These are phyloP conservation scores for Colletotrichum musicola DNA, from an alignment of 2,329 filamentous ascomycete species.

Conservation along the genomic window DNA sequence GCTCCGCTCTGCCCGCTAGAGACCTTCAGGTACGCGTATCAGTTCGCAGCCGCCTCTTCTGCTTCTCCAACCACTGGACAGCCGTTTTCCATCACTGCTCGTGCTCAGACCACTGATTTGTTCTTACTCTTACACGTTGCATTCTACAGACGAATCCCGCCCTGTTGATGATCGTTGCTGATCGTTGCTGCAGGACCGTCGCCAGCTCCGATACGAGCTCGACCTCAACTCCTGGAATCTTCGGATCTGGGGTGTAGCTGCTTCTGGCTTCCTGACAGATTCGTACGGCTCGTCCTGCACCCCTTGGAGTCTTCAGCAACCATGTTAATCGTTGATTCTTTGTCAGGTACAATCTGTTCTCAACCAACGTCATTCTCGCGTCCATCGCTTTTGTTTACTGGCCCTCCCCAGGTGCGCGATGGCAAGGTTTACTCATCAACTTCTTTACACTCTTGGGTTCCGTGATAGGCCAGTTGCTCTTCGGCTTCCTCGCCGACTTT, in stretches of 20 bases:
- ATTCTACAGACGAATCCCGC: neutral
- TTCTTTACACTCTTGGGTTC: slow-evolving; percentile 66
- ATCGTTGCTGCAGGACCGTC: slow-evolving; percentile 57
- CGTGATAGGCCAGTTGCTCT: slow-evolving; percentile 64
- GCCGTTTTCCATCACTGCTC: too few species aligned
- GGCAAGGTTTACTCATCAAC: slow-evolving; percentile 63
- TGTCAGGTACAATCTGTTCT: slow-evolving; percentile 65
- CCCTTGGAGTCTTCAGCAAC: too few species aligned
- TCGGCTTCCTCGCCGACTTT: slow-evolving; percentile 66
- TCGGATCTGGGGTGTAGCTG: slow-evolving; percentile 67
- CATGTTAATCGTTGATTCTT: slow-evolving; percentile 3
- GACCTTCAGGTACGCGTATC: slow-evolving; percentile 59
- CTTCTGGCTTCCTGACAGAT: slow-evolving; percentile 66
- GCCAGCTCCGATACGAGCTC: slow-evolving; percentile 65
- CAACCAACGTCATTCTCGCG: slow-evolving; percentile 66
- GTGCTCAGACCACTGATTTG: too few species aligned
- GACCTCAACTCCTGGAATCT: slow-evolving; percentile 68
- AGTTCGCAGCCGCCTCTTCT: neutral
- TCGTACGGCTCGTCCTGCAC: slow-evolving; percentile 53
- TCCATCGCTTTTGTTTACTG: slow-evolving; percentile 67
- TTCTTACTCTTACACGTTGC: too few species aligned
- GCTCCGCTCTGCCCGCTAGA: slow-evolving; percentile 62
- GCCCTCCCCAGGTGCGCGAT: slow-evolving; percentile 56
- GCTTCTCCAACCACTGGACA: neutral
- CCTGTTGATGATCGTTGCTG: neutral